Conservation (phyloP, 2,329 filamentous ascomycete species). For the Xenoacremonium recifei region DNA sequence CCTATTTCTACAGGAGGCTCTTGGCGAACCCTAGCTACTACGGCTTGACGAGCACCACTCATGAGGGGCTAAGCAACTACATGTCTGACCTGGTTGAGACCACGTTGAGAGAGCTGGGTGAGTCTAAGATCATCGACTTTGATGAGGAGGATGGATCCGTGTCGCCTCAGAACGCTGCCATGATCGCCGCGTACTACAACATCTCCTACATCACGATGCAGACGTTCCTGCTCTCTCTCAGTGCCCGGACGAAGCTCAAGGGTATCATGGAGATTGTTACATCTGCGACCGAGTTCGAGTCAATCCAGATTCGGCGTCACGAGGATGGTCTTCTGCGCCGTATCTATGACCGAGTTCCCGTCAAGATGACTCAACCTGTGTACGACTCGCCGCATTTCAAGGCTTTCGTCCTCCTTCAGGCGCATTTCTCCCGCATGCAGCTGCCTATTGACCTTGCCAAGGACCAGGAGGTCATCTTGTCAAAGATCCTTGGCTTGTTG, state of each 20-base stretch:
- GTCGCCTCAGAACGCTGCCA: slow-evolving; percentile 87
- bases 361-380: slow-evolving; percentile 85
- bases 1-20: slow-evolving; percentile 94
- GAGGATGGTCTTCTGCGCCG: slow-evolving; percentile 84
- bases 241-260: slow-evolving; percentile 88
- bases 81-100: slow-evolving; percentile 93
- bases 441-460: slow-evolving; percentile 93
- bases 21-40: slow-evolving; percentile 97
- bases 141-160: slow-evolving; percentile 93
- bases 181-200: slow-evolving; percentile 99
- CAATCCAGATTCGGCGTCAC: slow-evolving; percentile 89
- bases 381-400: slow-evolving; percentile 98
- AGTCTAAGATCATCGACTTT: slow-evolving; percentile 93
- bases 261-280: slow-evolving; percentile 96
- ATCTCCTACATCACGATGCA: slow-evolving; percentile 99
- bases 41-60: slow-evolving; percentile 80
- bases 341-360: slow-evolving; percentile 91
- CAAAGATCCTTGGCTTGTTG: slow-evolving; percentile 81
- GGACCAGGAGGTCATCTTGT: slow-evolving; percentile 86
- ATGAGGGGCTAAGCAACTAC: slow-evolving; percentile 91
- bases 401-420: slow-evolving; percentile 93
- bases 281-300: slow-evolving; percentile 93
- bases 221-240: slow-evolving; percentile 91
- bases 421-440: slow-evolving; percentile 97
- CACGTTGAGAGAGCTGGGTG: slow-evolving; percentile 83